These are phyloP conservation scores for Aquanectria penicillioides DNA, from an alignment of 2,329 filamentous ascomycete species.

Conservation along the genomic window DNA sequence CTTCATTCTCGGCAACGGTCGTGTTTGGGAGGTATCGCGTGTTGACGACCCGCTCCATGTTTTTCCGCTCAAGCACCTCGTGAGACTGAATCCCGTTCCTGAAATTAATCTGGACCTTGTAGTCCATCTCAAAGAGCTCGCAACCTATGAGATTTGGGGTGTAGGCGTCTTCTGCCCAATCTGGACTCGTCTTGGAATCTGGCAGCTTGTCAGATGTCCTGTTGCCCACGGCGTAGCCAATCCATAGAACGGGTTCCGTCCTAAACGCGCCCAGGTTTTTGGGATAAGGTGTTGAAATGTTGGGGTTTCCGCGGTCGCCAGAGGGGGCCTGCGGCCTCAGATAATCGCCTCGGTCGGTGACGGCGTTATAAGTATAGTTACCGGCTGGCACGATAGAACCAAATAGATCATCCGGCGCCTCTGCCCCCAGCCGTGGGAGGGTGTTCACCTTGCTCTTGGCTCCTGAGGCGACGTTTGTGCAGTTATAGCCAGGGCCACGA, in stretches of 20 bases:
- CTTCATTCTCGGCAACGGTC: background rate
- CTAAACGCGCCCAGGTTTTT: slow-evolving; percentile 34
- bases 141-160: slow-evolving; percentile 16
- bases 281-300: slow-evolving; percentile 11
- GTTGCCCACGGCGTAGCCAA: slow-evolving; percentile 29
- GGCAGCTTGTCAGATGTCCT: background rate
- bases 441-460: background rate
- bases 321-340: background rate
- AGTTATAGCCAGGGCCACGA: slow-evolving; percentile 18
- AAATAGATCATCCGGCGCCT: no score
- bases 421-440: background rate
- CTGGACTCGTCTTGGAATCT: slow-evolving; percentile 22
- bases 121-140: slow-evolving; percentile 9
- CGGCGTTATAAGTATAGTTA: background rate
- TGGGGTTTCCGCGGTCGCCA: accelerated
- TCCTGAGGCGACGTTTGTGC: slow-evolving; percentile 11
- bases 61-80: background rate
- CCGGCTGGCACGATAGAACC: background rate
- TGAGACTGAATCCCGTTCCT: slow-evolving; percentile 1
- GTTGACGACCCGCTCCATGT: slow-evolving; percentile 6
- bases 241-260: slow-evolving; percentile 38
- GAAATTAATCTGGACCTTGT: slow-evolving; percentile 16
- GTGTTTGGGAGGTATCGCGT: background rate
- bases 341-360: background rate
- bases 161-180: background rate